Evolutionary conservation across 2,329 filamentous ascomycete species (phyloP).

Genomic region (Cladosporium sp.): DNA sequence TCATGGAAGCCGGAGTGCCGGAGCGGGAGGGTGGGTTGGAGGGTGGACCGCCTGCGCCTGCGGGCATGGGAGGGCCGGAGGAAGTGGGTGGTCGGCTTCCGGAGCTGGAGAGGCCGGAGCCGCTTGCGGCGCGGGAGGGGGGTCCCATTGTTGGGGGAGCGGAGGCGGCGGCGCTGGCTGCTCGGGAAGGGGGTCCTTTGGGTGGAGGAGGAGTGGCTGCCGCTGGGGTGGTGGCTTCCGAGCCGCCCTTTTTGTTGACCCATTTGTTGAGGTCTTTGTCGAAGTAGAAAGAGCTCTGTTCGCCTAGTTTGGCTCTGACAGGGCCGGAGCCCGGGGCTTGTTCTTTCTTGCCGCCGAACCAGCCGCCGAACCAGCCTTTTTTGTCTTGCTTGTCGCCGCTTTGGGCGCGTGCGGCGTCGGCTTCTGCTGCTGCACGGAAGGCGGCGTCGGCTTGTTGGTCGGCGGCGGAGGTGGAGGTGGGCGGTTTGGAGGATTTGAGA

Average conservation of each 20-base stretch:
- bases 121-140: slow-evolving; percentile 23
- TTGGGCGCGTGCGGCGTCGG: slow-evolving; percentile 54
- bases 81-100: slow-evolving; percentile 16
- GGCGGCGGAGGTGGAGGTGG: slow-evolving; percentile 27
- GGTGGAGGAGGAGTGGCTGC: slow-evolving; percentile 71
- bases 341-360: slow-evolving; percentile 67
- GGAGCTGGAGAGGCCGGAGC: neutral
- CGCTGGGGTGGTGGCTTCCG: slow-evolving; percentile 54
- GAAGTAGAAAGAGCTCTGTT: slow-evolving; percentile 88
- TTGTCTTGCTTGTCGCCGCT: slow-evolving; percentile 52
- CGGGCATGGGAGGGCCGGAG: slow-evolving; percentile 8
- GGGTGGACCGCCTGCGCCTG: neutral
- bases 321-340: slow-evolving; percentile 56
- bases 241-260: slow-evolving; percentile 87
- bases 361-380: slow-evolving; percentile 73
- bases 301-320: slow-evolving; percentile 90
- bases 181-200: slow-evolving; percentile 49
- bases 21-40: slow-evolving; percentile 28
- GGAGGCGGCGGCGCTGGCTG: slow-evolving; percentile 51
- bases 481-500: slow-evolving; percentile 31
- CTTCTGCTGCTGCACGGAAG: slow-evolving; percentile 76
- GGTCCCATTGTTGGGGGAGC: slow-evolving; percentile 43
- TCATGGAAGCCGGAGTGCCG: slow-evolving; percentile 24
- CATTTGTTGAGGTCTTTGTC: slow-evolving; percentile 96
- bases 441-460: slow-evolving; percentile 79